Evolutionary conservation across 345 rosid genomes (phyloP).

Genomic region (Bruguiera sexangula): DNA sequence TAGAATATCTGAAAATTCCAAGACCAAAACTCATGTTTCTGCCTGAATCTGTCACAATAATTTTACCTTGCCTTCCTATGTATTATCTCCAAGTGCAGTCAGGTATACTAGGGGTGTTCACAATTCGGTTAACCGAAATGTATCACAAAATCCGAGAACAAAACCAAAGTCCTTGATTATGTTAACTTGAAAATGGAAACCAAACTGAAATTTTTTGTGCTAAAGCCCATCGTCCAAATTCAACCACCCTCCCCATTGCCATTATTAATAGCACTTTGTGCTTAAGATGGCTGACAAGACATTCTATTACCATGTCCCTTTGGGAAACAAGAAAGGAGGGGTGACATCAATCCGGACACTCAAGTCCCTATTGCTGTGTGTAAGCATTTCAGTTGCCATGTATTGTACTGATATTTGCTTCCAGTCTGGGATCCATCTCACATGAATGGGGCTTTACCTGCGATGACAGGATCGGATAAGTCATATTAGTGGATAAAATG

Average conservation of each 20-base stretch:
- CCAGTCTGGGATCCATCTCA: slow-evolving; percentile 41
- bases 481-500: background rate
- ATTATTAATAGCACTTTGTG: background rate
- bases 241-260: background rate
- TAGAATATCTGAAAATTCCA: background rate
- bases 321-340: background rate
- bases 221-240: background rate
- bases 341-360: no score
- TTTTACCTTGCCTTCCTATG: background rate
- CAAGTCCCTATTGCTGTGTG: no score
- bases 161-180: no score
- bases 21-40: background rate
- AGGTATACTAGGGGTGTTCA: background rate
- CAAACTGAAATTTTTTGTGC: background rate
- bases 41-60: background rate
- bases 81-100: background rate
- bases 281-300: background rate
- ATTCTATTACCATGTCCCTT: background rate
- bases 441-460: slow-evolving; percentile 29
- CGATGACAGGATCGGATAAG: background rate
- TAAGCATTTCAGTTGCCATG: no score
- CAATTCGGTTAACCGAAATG: no score
- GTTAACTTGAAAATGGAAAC: no score
- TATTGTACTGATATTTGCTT: slow-evolving; percentile 31
- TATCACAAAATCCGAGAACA: no score